A percentile compares a stretch with the other conserved stretches of the same genome.
Evolutionary conservation across 768 basidiomycete species (phyloP).

Genomic region (Tephrocybe sp.): DNA sequence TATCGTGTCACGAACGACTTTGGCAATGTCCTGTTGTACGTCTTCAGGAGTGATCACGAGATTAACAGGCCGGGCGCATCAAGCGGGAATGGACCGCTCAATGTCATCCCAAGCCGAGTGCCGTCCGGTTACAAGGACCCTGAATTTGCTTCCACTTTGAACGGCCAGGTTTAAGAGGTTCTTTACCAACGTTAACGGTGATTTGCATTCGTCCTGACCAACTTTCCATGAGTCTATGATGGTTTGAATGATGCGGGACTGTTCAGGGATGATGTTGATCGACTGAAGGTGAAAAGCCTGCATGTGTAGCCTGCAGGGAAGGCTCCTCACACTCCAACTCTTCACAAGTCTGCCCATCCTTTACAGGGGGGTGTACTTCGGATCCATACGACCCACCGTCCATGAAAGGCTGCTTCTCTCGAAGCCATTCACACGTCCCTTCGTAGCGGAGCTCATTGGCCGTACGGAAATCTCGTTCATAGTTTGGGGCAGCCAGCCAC

Average conservation of each 20-base stretch:
- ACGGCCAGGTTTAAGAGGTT: not conserved
- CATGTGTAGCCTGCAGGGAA: too few relatives aligned
- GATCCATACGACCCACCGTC: too few relatives aligned
- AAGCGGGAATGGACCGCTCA: not conserved
- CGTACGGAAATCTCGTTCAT: not conserved
- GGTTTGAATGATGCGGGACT: too few relatives aligned
- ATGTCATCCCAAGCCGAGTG: not conserved
- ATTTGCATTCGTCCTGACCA: not conserved
- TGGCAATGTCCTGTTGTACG: not conserved
- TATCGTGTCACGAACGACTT: not conserved
- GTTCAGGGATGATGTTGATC: too few relatives aligned
- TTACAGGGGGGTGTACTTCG: too few relatives aligned
- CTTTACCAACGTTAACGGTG: not conserved
- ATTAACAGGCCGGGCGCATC: not conserved
- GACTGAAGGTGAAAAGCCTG: too few relatives aligned
- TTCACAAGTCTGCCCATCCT: too few relatives aligned
- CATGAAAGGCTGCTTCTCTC: too few relatives aligned
- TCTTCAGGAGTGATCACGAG: not conserved
- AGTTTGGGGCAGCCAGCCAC: slow-evolving; percentile 2
- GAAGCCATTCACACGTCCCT: slow-evolving; percentile 11
- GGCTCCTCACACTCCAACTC: too few relatives aligned
- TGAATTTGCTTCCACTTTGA: not conserved
- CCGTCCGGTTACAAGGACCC: not conserved
- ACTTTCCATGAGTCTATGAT: too few relatives aligned
- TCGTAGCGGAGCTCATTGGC: not conserved